These are phyloP conservation scores for Cryoendolithus antarcticus DNA, from an alignment of 2,329 filamentous ascomycete genomes.

Conservation along the genomic window DNA sequence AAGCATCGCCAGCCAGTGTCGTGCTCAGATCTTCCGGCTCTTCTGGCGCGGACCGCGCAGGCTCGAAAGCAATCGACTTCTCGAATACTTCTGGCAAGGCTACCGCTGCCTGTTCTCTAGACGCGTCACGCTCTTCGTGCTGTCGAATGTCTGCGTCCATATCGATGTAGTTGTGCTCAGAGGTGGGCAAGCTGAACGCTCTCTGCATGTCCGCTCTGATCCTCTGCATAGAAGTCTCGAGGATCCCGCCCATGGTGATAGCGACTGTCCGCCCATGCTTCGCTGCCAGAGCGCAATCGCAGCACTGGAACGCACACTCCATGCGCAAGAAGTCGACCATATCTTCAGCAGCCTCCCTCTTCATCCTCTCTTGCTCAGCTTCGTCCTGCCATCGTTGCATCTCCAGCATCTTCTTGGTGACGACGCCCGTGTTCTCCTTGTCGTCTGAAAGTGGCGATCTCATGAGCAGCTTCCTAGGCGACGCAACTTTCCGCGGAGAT, in stretches of 20 bases:
- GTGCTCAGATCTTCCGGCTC: conserved; percentile 15
- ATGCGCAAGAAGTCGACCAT: conserved; percentile 64
- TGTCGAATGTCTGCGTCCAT: conserved; percentile 7
- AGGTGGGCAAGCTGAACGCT: conserved; percentile 50
- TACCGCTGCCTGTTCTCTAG: not conserved
- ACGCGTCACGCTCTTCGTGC: not conserved
- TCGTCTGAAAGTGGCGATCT: conserved; percentile 36
- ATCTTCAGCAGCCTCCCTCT: conserved; percentile 57
- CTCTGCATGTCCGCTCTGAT: conserved; percentile 34
- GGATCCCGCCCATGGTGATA: conserved; percentile 13
- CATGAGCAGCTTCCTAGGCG: conserved; percentile 30
- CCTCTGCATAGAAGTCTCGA: conserved; percentile 15
- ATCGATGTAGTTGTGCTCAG: conserved; percentile 41
- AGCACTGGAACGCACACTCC: conserved; percentile 59
- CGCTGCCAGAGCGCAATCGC: conserved; percentile 35
- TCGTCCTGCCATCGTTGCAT: conserved; percentile 38
- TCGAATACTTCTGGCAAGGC: conserved; percentile 3
- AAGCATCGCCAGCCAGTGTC: conserved; percentile 11
- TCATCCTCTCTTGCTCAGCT: conserved; percentile 40
- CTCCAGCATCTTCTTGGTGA: conserved; percentile 34
- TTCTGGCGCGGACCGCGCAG: conserved; percentile 6
- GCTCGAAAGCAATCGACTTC: conserved; percentile 7
- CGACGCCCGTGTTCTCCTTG: conserved; percentile 32
- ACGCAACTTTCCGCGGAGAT: conserved; percentile 41
- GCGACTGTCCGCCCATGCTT: conserved; percentile 2